A percentile compares a stretch with the other conserved stretches of the same genome.
phyloP scores from a whole-genome alignment of 768 basidiomycete genomes.

The Artomyces pyxidatus region DNA sequence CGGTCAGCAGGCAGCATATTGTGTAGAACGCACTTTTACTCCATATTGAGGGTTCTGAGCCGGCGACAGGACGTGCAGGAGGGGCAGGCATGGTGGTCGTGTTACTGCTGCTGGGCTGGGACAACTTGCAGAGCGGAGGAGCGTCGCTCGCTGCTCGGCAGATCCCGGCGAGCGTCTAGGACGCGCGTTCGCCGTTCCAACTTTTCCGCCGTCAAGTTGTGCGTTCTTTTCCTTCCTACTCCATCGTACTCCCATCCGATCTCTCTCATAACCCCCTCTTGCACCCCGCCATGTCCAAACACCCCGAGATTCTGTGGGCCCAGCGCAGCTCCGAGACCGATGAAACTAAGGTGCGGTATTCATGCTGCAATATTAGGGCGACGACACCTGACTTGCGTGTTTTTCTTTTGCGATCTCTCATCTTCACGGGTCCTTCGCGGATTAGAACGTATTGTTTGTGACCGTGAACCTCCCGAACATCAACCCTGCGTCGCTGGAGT shows the following conservation, averaged over 20 bases:
- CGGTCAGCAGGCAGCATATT: background rate
- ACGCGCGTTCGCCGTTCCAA: no score
- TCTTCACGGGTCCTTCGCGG: background rate
- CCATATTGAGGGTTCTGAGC: constrained; percentile 15
- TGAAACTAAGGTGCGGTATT: constrained; percentile 52
- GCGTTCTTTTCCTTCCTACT: background rate
- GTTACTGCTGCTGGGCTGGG: no score
- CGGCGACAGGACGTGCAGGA: constrained; percentile 11
- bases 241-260: constrained; percentile 1
- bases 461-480: constrained; percentile 82
- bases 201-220: no score
- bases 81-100: constrained; percentile 11
- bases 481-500: constrained; percentile 46
- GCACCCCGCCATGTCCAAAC: constrained; percentile 23
- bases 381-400: constrained; percentile 2
- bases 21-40: constrained; percentile 16
- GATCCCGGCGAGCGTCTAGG: no score
- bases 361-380: constrained; percentile 8
- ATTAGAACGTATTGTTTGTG: constrained; percentile 80
- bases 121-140: no score
- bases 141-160: no score
- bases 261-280: background rate
- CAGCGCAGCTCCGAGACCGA: constrained; percentile 71
- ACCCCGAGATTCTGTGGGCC: constrained; percentile 93
- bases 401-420: constrained; percentile 3